Conservation (phyloP, 352 stramenopile species). For the Globisporangium okanoganense region DNA sequence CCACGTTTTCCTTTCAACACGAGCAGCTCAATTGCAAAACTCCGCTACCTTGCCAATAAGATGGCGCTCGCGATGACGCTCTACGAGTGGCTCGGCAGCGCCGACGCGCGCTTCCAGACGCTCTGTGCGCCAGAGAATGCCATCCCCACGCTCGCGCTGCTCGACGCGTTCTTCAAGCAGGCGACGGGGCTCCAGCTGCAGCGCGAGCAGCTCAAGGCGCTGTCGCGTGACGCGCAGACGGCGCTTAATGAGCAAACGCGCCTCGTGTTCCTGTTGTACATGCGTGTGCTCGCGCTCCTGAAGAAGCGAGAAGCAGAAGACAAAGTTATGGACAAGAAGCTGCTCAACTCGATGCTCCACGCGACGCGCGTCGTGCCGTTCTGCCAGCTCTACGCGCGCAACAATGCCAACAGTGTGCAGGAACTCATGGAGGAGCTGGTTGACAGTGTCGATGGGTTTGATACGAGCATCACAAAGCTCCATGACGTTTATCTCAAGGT, state of each 20-base stretch:
- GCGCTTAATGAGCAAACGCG: slow-evolving; percentile 10
- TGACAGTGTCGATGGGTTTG: slow-evolving; percentile 19
- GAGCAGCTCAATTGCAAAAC: neutral
- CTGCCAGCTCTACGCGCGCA: slow-evolving; percentile 50
- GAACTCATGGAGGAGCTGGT: slow-evolving; percentile 26
- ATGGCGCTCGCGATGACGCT: slow-evolving; percentile 8
- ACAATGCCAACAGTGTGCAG: slow-evolving; percentile 24
- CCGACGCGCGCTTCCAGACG: slow-evolving; percentile 11
- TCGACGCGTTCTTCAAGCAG: slow-evolving; percentile 14
- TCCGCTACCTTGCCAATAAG: neutral
- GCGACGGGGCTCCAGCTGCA: slow-evolving; percentile 8
- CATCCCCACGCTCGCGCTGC: neutral
- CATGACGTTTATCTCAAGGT: slow-evolving; percentile 37
- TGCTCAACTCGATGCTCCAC: slow-evolving; percentile 37
- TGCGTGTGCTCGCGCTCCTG: slow-evolving; percentile 11
- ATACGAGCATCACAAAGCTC: slow-evolving; percentile 15
- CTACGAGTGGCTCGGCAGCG: slow-evolving; percentile 6
- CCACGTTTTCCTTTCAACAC: neutral
- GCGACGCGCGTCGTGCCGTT: slow-evolving; percentile 52
- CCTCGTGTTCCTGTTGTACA: slow-evolving; percentile 15
- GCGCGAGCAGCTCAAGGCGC: slow-evolving; percentile 11
- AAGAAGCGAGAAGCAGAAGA: neutral
- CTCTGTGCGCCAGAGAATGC: neutral
- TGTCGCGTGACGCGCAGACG: slow-evolving; percentile 1
- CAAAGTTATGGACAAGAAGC: neutral